Evolutionary conservation across 805 yeast species (phyloP).

Genomic region (Yarrowia sp.): DNA sequence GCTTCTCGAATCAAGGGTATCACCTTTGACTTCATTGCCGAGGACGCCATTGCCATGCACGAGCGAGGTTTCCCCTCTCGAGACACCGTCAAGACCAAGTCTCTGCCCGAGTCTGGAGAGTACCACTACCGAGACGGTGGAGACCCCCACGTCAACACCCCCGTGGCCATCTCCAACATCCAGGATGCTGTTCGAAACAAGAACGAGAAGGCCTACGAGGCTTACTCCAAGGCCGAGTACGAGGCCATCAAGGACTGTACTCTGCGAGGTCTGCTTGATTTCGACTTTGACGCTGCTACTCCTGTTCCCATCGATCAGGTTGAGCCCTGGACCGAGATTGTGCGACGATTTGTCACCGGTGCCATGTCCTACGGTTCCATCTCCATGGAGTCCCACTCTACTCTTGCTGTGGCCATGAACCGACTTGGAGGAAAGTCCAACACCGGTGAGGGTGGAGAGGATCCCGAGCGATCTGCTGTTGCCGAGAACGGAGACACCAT

Average conservation of each 20-base stretch:
- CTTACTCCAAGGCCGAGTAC: slow-evolving; percentile 85
- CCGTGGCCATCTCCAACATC: slow-evolving; percentile 90
- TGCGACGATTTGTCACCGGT: slow-evolving; percentile 96
- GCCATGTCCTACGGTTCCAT: slow-evolving; percentile 99
- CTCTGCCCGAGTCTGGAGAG: slow-evolving; percentile 93
- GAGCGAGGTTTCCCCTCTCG: slow-evolving; percentile 89
- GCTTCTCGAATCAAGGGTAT: slow-evolving; percentile 96
- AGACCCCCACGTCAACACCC: slow-evolving; percentile 92
- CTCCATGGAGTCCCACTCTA: slow-evolving; percentile 97
- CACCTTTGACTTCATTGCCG: slow-evolving; percentile 94
- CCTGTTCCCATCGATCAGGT: slow-evolving; percentile 96
- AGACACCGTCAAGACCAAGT: slow-evolving; percentile 69
- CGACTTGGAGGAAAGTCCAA: slow-evolving; percentile 96
- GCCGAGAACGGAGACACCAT: slow-evolving; percentile 92
- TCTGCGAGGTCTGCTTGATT: slow-evolving; percentile 89
- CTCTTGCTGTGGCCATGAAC: slow-evolving; percentile 98
- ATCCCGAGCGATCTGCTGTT: slow-evolving; percentile 83
- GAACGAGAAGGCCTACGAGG: slow-evolving; percentile 90
- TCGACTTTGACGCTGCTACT: slow-evolving; percentile 73
- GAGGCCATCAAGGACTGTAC: slow-evolving; percentile 94
- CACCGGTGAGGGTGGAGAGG: slow-evolving; percentile 99
- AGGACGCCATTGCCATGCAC: slow-evolving; percentile 93
- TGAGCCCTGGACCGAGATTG: slow-evolving; percentile 99
- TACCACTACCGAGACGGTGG: slow-evolving; percentile 99
- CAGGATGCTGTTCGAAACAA: slow-evolving; percentile 99